Evolutionary conservation across 2,329 filamentous ascomycete species (phyloP), one percentile per base, ranked within the genome.

Genomic region (Leptoxyphium fumago): DNA sequence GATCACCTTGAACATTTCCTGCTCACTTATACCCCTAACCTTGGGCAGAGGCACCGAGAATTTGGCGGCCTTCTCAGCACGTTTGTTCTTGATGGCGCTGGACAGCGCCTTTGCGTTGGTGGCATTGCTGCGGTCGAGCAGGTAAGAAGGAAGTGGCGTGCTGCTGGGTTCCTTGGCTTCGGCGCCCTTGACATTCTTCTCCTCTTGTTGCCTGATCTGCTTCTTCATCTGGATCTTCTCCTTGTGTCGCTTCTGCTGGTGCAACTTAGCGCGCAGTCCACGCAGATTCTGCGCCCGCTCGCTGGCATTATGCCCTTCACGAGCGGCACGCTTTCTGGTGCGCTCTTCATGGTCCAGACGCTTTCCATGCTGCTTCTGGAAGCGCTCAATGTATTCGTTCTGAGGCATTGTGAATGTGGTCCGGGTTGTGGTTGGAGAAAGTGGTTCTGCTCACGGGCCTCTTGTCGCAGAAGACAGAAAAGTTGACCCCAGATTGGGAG

Each of bases 141-240:
- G 75, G 66, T 96, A 98, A 56, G 86, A 81, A 42, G 91, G 91
- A 55, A 96, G 73, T 45, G 91, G 85, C 41, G 84, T 85, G 53
- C 74, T 78, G 21, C 79, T 79, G 48, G 88, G 84, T 65, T 91
- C 83, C 55, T 82, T 77, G 52, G 83, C 79, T 44, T 81, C 80
- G 29, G 76, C 71, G 8, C 83, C 84, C 70, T 96, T 94, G 72
- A 96, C 80, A 61, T 95, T 93, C 68, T 86, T 81, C 72, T 95
- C 85, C 68, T 98, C 91, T 71, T 94, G 85, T 39, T 85, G 83
- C 68, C 84, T 85, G 75, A 98, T 93, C 59, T 80, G 72, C 75
- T 94, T 94, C 67, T 82, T 83, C 82, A 94, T 88, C 75, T 94
- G 86, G 62, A 94, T 94, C 81, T 98, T 98, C 73, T 98, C 88